Conservation (phyloP, 2,329 filamentous ascomycete genomes). For the Chaetomiaceae sp. region DNA sequence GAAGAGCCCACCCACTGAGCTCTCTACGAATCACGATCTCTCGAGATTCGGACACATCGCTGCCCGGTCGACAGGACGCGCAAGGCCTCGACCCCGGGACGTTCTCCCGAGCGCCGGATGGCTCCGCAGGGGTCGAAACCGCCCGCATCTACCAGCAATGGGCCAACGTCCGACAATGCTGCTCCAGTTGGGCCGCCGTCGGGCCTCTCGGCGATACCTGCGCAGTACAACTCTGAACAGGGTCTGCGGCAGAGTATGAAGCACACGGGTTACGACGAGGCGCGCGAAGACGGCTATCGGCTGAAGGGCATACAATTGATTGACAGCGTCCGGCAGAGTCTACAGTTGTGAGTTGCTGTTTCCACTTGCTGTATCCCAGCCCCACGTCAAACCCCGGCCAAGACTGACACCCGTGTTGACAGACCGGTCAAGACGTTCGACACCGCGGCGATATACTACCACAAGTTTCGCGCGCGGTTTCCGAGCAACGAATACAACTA, state of each 20-base stretch:
- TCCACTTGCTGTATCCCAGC: too few relatives aligned
- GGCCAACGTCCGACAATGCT: constrained; percentile 6
- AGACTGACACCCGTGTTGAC: constrained; percentile 5
- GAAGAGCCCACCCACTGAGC: too few relatives aligned
- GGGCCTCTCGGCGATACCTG: constrained; percentile 43
- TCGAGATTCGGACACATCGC: too few relatives aligned
- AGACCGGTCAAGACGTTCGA: constrained; percentile 88
- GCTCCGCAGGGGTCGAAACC: constrained; percentile 16
- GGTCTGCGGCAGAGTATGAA: constrained; percentile 67
- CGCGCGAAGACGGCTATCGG: constrained; percentile 72
- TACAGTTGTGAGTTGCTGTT: constrained; percentile 77
- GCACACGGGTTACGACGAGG: constrained; percentile 63
- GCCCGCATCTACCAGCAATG: constrained; percentile 6
- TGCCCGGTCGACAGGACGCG: too few relatives aligned
- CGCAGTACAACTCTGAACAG: constrained; percentile 77
- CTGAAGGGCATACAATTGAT: constrained; percentile 86
- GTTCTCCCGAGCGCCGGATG: constrained; percentile 9
- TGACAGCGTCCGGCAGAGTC: constrained; percentile 69
- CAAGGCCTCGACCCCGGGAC: too few relatives aligned
- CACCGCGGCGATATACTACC: constrained; percentile 86
- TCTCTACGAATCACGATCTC: too few relatives aligned
- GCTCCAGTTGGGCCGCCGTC: constrained; percentile 25
- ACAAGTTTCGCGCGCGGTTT: constrained; percentile 84
- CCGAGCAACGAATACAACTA: constrained; percentile 81
- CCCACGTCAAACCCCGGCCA: too few relatives aligned